These are phyloP conservation scores for Cynanchum wilfordii DNA, from an alignment of 257 asterid species.

Conservation along the genomic window DNA sequence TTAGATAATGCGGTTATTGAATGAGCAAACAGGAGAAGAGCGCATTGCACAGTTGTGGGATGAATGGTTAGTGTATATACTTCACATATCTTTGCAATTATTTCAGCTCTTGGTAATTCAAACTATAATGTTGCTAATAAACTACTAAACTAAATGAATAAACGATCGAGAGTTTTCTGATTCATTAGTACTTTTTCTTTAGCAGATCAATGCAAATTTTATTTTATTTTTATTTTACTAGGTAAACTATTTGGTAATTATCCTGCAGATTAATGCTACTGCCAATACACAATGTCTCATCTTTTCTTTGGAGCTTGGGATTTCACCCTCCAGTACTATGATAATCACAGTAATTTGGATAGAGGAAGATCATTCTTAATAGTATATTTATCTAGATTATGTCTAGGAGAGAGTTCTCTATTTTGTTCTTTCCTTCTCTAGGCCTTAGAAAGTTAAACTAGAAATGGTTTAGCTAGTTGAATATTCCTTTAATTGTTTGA, in stretches of 20 bases:
- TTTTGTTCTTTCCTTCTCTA: background rate
- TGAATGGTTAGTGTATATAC: constrained; percentile 59
- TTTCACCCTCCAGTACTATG: background rate
- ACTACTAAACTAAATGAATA: background rate
- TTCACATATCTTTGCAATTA: background rate
- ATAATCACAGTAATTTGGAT: background rate
- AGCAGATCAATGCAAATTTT: background rate
- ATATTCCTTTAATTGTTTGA: constrained; percentile 2
- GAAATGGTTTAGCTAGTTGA: background rate
- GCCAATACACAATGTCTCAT: background rate
- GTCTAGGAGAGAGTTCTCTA: background rate
- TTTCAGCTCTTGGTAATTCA: background rate
- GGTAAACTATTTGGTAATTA: too few species aligned
- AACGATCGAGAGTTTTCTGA: background rate
- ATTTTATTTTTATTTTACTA: too few species aligned
- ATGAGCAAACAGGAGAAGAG: constrained; percentile 86
- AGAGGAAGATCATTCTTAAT: background rate
- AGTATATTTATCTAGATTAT: background rate
- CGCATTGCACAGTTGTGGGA: constrained; percentile 69
- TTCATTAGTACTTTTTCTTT: background rate
- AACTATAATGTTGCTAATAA: background rate
- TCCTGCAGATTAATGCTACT: background rate
- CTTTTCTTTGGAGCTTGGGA: constrained; percentile 1
- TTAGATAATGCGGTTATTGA: constrained; percentile 73
- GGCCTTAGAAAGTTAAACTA: background rate